Evolutionary conservation across 2,329 filamentous ascomycete species (phyloP).

Genomic region (Macrophomina tecta): DNA sequence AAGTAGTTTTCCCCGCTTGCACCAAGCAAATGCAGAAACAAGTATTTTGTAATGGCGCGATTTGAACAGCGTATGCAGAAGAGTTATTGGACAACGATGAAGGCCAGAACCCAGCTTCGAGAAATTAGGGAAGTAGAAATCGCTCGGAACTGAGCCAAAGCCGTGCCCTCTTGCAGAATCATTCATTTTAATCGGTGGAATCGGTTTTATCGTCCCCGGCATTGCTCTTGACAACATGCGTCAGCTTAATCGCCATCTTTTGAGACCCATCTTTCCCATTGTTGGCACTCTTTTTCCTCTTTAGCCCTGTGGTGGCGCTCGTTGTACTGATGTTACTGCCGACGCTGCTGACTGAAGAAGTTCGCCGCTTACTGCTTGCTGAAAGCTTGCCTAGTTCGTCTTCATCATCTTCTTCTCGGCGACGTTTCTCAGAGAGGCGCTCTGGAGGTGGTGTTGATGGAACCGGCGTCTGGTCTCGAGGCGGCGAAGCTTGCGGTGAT

Average conservation of each 20-base stretch:
- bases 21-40: conserved; percentile 18
- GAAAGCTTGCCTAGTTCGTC: conserved; percentile 88
- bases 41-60: not conserved
- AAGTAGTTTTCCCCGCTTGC: conserved; percentile 17
- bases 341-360: conserved; percentile 43
- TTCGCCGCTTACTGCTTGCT: conserved; percentile 50
- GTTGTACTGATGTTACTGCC: conserved; percentile 33
- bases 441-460: conserved; percentile 60
- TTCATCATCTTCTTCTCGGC: conserved; percentile 91
- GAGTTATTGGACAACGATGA: not conserved
- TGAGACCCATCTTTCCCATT: conserved; percentile 51
- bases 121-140: not conserved
- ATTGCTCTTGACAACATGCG: conserved; percentile 44
- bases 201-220: conserved; percentile 23
- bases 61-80: not conserved
- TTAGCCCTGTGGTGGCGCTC: conserved; percentile 36
- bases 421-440: conserved; percentile 83
- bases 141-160: not conserved
- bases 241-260: conserved; percentile 48
- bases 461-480: conserved; percentile 10
- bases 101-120: not conserved
- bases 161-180: not conserved
- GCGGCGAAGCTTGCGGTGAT: conserved; percentile 25
- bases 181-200: not conserved
- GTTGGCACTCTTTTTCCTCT: conserved; percentile 47